Conservation (phyloP, 2,329 filamentous ascomycete genomes). For the Sclerotinia borealis region DNA sequence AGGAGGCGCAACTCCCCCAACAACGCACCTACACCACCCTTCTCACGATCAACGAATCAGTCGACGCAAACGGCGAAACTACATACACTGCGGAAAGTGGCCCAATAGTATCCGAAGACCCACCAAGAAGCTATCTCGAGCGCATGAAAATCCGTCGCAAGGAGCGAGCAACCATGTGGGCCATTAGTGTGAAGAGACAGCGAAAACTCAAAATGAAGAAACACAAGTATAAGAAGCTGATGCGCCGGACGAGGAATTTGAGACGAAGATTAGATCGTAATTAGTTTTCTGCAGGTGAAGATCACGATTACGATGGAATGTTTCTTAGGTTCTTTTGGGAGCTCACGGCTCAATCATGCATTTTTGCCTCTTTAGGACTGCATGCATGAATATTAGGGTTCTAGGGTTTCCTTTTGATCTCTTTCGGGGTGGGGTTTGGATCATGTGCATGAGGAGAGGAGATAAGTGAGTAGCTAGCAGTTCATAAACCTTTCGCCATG, state of each 20-base stretch:
- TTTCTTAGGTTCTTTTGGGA: neutral
- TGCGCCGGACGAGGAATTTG: conserved; percentile 82
- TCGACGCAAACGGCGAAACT: conserved; percentile 52
- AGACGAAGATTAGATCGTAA: conserved; percentile 57
- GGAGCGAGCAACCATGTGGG: conserved; percentile 55
- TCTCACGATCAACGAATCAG: conserved; percentile 62
- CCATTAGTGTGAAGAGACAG: conserved; percentile 88
- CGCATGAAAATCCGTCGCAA: conserved; percentile 57
- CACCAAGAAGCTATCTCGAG: conserved; percentile 54
- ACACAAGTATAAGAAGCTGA: conserved; percentile 99
- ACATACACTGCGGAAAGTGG: conserved; percentile 57
- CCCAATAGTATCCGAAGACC: conserved; percentile 45
- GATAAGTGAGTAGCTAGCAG: neutral
- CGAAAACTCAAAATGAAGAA: conserved; percentile 99
- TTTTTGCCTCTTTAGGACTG: neutral
- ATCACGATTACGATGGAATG: neutral
- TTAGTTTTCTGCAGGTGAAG: conserved; percentile 20
- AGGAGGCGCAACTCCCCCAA: conserved; percentile 37
- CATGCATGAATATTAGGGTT: conserved; percentile 2
- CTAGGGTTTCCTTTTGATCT: conserved; percentile 4
- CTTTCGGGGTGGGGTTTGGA: neutral
- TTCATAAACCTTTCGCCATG: neutral
- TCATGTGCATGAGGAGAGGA: neutral
- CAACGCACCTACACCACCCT: conserved; percentile 57
- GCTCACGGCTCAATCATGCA: neutral